Evolutionary conservation across 1,284 basidiomycete species (phyloP).

Genomic region (Lignosus rhinocerotis): DNA sequence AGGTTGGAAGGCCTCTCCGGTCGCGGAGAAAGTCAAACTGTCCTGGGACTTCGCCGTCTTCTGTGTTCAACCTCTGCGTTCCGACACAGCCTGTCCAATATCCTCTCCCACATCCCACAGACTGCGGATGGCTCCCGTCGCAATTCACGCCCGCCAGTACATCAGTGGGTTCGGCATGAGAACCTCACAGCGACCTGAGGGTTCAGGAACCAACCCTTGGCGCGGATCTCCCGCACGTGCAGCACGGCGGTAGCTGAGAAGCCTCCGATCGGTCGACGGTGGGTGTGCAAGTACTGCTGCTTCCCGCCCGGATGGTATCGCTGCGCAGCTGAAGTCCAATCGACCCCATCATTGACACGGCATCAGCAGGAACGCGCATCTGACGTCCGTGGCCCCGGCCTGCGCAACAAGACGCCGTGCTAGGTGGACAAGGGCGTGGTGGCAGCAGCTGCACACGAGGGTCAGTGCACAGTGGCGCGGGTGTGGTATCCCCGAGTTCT

Average conservation of each 20-base stretch:
- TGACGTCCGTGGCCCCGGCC: too few species aligned
- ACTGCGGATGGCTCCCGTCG: too few species aligned
- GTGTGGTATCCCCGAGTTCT: neutral
- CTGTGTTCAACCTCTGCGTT: neutral
- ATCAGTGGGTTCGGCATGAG: neutral
- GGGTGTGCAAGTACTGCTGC: too few species aligned
- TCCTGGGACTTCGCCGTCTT: conserved; percentile 1
- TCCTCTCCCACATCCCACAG: neutral
- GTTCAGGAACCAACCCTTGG: conserved; percentile 9
- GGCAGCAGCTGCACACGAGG: neutral
- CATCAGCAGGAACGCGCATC: too few species aligned
- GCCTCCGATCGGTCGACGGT: neutral
- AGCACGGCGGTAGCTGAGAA: neutral
- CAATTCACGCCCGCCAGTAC: neutral
- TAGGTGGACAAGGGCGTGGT: neutral
- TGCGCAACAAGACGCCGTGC: neutral
- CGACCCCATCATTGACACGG: neutral
- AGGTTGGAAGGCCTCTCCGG: neutral
- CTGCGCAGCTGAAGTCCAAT: neutral
- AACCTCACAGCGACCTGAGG: neutral
- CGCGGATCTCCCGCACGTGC: conserved; percentile 8
- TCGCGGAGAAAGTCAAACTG: neutral
- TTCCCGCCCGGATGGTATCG: neutral
- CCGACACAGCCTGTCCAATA: neutral
- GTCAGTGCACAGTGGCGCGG: conserved; percentile 1